Evolutionary conservation across 352 stramenopile genomes (phyloP).

Genomic region (Globisporangium solare): DNA sequence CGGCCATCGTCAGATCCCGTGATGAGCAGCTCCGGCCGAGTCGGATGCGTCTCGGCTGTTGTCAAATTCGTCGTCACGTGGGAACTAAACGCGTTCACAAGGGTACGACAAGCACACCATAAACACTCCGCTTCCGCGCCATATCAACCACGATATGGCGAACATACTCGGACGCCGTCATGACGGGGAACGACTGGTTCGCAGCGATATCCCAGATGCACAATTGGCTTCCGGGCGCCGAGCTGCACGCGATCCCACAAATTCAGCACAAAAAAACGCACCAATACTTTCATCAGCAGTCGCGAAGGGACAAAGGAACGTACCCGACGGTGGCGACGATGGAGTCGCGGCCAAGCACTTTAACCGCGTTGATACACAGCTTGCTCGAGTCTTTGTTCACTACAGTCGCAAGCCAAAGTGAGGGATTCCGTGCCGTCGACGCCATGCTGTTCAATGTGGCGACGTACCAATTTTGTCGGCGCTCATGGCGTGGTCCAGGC

Average conservation of each 20-base stretch:
- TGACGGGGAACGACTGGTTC: conserved; percentile 54
- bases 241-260: conserved; percentile 16
- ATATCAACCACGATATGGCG: too few species aligned
- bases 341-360: conserved; percentile 63
- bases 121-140: not conserved
- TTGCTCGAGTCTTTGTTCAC: conserved; percentile 47
- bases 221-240: conserved; percentile 52
- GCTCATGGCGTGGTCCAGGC: conserved; percentile 45
- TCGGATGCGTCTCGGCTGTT: conserved; percentile 69
- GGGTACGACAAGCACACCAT: not conserved
- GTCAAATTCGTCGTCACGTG: conserved; percentile 41
- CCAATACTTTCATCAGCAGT: too few species aligned
- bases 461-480: conserved; percentile 48
- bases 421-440: too few species aligned
- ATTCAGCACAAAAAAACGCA: too few species aligned
- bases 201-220: conserved; percentile 68
- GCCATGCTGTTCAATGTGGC: too few species aligned
- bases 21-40: conserved; percentile 68
- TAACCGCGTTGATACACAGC: conserved; percentile 58
- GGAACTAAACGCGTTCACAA: conserved; percentile 16
- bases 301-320: conserved; percentile 2
- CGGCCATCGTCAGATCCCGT: conserved; percentile 64
- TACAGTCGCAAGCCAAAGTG: conserved; percentile 13
- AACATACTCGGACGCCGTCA: conserved; percentile 51
- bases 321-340: conserved; percentile 71